Conservation (phyloP, 2,329 filamentous ascomycete genomes). For the Exophiala viscosa region DNA sequence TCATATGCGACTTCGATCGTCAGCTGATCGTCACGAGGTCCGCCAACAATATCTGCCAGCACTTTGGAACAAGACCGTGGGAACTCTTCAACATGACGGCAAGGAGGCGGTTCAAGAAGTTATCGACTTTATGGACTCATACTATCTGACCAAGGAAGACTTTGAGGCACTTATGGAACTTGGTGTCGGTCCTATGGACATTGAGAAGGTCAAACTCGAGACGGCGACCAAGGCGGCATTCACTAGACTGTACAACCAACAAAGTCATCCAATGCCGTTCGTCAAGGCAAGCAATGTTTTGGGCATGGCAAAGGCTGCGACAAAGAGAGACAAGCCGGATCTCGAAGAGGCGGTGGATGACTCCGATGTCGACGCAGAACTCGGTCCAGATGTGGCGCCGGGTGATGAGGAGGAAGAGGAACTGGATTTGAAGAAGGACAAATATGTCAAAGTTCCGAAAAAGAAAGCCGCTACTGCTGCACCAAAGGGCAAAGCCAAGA, state of each 20-base stretch:
- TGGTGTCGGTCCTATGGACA: conserved; percentile 77
- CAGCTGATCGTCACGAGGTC: conserved; percentile 87
- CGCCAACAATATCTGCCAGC: conserved; percentile 90
- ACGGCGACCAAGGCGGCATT: conserved; percentile 83
- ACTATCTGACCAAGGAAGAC: conserved; percentile 91
- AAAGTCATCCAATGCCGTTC: conserved; percentile 86
- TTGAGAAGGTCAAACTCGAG: conserved; percentile 72
- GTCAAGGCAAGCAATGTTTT: conserved; percentile 83
- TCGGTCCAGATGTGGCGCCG: conserved; percentile 45
- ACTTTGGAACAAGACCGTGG: conserved; percentile 76
- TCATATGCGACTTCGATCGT: conserved; percentile 89
- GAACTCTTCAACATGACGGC: conserved; percentile 70
- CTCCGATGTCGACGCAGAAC: conserved; percentile 63
- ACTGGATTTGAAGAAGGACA: conserved; percentile 85
- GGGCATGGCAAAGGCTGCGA: conserved; percentile 59
- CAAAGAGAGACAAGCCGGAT: conserved; percentile 75
- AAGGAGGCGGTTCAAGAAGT: conserved; percentile 77
- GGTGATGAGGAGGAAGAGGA: conserved; percentile 70
- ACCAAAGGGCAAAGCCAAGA: conserved; percentile 39
- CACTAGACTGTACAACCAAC: conserved; percentile 83
- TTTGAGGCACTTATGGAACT: conserved; percentile 91
- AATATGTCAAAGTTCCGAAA: conserved; percentile 92
- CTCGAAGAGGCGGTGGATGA: conserved; percentile 95
- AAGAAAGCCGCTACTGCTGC: conserved; percentile 55
- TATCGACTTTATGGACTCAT: conserved; percentile 95